A percentile compares a stretch with the other conserved stretches of the same genome.
phyloP scores from a whole-genome alignment of 345 rosid species.

The Tarenaya hassleriana region DNA sequence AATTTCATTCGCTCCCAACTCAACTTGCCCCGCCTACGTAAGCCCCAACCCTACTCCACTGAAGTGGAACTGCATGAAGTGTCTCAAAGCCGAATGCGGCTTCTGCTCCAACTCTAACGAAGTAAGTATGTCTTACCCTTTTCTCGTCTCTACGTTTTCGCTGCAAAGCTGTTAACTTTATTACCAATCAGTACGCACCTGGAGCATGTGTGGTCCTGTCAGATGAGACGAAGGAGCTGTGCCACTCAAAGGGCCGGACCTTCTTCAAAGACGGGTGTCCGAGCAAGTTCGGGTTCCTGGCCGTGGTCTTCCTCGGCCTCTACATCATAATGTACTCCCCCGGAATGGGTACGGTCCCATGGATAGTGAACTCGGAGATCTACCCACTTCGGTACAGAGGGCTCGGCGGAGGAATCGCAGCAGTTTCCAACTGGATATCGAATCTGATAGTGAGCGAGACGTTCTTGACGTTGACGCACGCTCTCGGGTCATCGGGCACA shows the following conservation, averaged over 20 bases:
- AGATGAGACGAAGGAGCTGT: slow-evolving; percentile 25
- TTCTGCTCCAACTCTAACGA: slow-evolving; percentile 42
- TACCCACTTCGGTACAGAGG: slow-evolving; percentile 82
- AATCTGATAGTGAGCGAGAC: slow-evolving; percentile 64
- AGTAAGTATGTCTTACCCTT: slow-evolving; percentile 24
- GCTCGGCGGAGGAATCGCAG: slow-evolving; percentile 77
- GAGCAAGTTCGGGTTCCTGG: slow-evolving; percentile 63
- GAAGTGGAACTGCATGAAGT: slow-evolving; percentile 63
- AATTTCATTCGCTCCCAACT: slow-evolving; percentile 41
- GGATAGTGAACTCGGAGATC: slow-evolving; percentile 94
- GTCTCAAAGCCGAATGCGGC: slow-evolving; percentile 50
- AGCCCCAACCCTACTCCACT: slow-evolving; percentile 23
- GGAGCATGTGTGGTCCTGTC: slow-evolving; percentile 59
- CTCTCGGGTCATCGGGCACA: slow-evolving; percentile 50
- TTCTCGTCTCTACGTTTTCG: no score
- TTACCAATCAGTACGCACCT: slow-evolving; percentile 39
- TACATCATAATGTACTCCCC: slow-evolving; percentile 72
- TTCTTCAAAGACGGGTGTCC: slow-evolving; percentile 72
- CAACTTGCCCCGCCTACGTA: slow-evolving; percentile 52
- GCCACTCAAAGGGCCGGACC: slow-evolving; percentile 33
- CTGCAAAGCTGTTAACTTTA: no score
- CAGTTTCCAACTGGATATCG: slow-evolving; percentile 70
- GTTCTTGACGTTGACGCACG: slow-evolving; percentile 49
- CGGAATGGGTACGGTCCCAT: slow-evolving; percentile 84
- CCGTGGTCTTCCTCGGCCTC: slow-evolving; percentile 53